These are phyloP conservation scores for Solanum chmielewskii DNA, from an alignment of 257 asterid genomes.

Conservation along the genomic window DNA sequence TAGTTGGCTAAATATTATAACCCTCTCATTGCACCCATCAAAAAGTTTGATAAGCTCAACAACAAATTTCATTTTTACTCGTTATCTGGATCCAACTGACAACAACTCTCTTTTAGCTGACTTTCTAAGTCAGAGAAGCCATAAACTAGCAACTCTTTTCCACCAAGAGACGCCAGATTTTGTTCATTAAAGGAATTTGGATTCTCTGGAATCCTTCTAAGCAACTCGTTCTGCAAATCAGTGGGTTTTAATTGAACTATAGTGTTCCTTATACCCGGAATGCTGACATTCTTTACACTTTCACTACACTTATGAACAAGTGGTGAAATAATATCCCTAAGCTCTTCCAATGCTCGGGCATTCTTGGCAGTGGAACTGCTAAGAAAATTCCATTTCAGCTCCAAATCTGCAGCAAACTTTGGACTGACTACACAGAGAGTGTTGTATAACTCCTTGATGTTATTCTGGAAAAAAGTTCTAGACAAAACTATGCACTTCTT, in stretches of 20 bases:
- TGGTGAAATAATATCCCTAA: constrained; percentile 36
- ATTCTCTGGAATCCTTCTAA: neutral
- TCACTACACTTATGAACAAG: constrained; percentile 59
- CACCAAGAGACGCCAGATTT: constrained; percentile 25
- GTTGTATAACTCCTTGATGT: constrained; percentile 46
- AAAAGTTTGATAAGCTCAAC: constrained; percentile 34
- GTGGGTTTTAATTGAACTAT: constrained; percentile 41
- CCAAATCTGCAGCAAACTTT: constrained; percentile 9
- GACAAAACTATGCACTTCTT: constrained; percentile 40
- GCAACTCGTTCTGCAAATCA: constrained; percentile 26
- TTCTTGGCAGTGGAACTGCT: constrained; percentile 17
- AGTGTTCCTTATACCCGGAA: neutral
- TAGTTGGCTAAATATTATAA: constrained; percentile 45
- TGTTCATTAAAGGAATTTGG: constrained; percentile 12
- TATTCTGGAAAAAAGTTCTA: constrained; percentile 80
- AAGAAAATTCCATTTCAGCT: constrained; percentile 21
- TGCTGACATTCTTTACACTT: neutral
- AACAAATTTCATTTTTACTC: neutral
- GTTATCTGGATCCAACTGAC: no score
- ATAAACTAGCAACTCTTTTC: no score
- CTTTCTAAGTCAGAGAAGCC: constrained; percentile 1
- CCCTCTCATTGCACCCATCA: constrained; percentile 23
- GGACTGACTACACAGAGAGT: constrained; percentile 56
- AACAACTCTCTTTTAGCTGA: no score
- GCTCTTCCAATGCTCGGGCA: constrained; percentile 17